Percentiles rank a stretch among this genome's conserved stretches.
Conservation (phyloP, 805 yeast species). For the Gaillardinia entomophila region DNA sequence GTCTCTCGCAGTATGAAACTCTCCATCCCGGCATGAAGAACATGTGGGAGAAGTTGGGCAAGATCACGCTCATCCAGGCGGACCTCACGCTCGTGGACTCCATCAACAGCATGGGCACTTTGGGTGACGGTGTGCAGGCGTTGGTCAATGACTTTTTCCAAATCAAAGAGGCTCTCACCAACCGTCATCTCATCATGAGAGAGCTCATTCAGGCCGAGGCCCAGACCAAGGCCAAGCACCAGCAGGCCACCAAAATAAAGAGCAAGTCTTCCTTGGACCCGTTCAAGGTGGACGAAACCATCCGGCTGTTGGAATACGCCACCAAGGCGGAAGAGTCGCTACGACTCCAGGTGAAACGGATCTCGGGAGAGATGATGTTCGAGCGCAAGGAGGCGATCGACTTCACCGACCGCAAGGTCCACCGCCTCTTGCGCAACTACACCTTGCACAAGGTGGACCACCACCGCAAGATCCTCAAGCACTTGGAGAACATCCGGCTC, state of each 20-base stretch:
- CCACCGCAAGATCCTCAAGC: conserved; percentile 72
- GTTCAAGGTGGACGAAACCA: conserved; percentile 83
- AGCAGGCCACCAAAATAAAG: conserved; percentile 65
- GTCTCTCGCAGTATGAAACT: conserved; percentile 36
- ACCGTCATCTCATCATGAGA: conserved; percentile 87
- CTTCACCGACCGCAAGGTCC: conserved; percentile 53
- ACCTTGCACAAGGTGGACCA: conserved; percentile 74
- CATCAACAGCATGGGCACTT: conserved; percentile 62
- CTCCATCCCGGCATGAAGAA: conserved; percentile 64
- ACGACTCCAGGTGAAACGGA: conserved; percentile 70
- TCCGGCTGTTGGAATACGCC: conserved; percentile 72
- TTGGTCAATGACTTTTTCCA: conserved; percentile 73
- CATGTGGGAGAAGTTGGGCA: conserved; percentile 76
- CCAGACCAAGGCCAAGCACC: conserved; percentile 62
- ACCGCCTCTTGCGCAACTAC: conserved; percentile 48
- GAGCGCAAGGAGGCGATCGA: conserved; percentile 60
- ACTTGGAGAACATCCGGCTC: conserved; percentile 64
- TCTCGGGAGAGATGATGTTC: conserved; percentile 77
- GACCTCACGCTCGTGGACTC: conserved; percentile 72
- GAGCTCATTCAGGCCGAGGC: conserved; percentile 78
- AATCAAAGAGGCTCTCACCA: conserved; percentile 88
- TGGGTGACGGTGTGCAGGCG: conserved; percentile 69
- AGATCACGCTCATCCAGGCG: conserved; percentile 62
- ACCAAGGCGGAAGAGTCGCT: conserved; percentile 70
- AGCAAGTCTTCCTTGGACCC: conserved; percentile 76